Conservation (phyloP, 306 rosid species). For the Cyamopsis tetragonoloba region DNA sequence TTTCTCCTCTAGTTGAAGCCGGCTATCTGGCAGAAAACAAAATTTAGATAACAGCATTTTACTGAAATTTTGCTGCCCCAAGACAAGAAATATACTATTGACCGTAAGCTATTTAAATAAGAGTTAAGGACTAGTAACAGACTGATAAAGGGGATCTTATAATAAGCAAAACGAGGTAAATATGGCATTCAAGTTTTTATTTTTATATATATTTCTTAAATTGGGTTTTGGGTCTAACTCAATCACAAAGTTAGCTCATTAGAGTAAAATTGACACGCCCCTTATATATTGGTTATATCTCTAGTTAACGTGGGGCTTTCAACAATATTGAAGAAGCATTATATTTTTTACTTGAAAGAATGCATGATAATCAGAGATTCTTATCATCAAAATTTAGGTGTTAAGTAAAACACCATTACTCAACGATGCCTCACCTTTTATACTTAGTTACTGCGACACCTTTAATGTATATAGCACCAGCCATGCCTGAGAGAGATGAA, state of each 20-base stretch:
- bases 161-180: not conserved
- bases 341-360: not conserved
- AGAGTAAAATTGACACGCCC: too few species aligned
- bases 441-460: conserved; percentile 83
- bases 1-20: not conserved
- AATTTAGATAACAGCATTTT: not conserved
- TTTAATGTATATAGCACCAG: conserved; percentile 85
- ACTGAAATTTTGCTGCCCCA: not conserved
- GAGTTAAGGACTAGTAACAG: not conserved
- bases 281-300: too few species aligned
- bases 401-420: not conserved
- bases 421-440: conserved; percentile 62
- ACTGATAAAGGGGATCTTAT: not conserved
- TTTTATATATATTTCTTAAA: too few species aligned
- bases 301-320: too few species aligned
- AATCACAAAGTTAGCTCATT: too few species aligned
- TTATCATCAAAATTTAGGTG: not conserved
- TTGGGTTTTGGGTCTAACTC: too few species aligned
- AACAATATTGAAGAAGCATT: not conserved
- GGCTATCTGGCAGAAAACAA: not conserved
- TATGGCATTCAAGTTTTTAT: not conserved
- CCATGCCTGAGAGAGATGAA: conserved; percentile 62
- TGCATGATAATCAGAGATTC: conserved; percentile 5
- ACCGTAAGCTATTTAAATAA: not conserved
- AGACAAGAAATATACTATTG: not conserved